Base-by-base conservation (phyloP, 2,329 filamentous ascomycete genomes). In the Alternaria ventricosa region DNA sequence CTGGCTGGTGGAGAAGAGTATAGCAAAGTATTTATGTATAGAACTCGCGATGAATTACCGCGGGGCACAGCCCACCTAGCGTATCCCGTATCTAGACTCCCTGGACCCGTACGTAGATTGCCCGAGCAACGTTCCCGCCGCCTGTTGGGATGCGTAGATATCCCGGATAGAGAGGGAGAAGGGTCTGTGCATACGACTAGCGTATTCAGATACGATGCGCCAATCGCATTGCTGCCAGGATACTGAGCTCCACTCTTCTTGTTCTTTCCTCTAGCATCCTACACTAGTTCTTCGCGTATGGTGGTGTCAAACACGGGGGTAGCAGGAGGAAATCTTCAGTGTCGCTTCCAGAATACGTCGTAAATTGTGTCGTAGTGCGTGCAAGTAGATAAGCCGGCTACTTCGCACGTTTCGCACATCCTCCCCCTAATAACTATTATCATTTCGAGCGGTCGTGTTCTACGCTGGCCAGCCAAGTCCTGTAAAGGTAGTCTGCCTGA, bases 181-280 rank as follows among this genome's bases (percentile, higher is more conserved):
- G 3, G 11, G 20, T 46, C 46, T 12, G 59, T 61, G 59, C 59
- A 61, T 51, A 61, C 59, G 59, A 45, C 25, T 51, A 51, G 59
- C 54, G 54, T 51, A 5, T 25, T 5, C 22, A 6, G 20, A 57
- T 61, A 61, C 59, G 59, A 57, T 7, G 4, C 12, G n/a, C 59
- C 54, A 61, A 61, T 61, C 54, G 54, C 59, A 57, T 61, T 36
- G 54, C 11, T 61, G 10, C 27, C 18, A 3, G 45, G n/a, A 36
- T 51, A 51, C 54, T 25, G 15, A 15, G 50, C 12, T 33, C 50
- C 45, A 30, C 18, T 8, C 22, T 47, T 60, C 36, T 46, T 18
- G 25, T 13, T 45, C 23, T 36, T 33, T 46, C 20, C 18, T 53
- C 30, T 8, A 41, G 28, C 13, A 51, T 50, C 45, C 22, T 41